Conservation (phyloP, 2,329 filamentous ascomycete species). For the Diplodia seriata region DNA sequence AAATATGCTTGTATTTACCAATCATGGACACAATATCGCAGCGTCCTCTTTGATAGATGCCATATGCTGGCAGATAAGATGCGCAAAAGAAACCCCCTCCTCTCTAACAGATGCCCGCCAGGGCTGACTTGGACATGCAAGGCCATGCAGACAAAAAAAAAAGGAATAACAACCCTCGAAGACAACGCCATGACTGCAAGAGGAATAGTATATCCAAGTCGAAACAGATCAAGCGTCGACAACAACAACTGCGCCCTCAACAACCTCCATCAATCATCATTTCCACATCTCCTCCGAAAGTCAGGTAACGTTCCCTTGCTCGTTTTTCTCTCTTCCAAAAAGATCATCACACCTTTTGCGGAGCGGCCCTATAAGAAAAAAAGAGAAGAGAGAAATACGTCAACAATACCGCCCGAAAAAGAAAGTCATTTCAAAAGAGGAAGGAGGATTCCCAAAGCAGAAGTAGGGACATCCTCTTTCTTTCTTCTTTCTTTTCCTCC, state of each 20-base stretch:
- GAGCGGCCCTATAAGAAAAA: conserved; percentile 11
- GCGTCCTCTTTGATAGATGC: not conserved
- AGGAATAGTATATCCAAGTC: too few species aligned
- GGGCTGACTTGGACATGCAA: not conserved
- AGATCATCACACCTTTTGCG: conserved; percentile 5
- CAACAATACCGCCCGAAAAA: conserved; percentile 18
- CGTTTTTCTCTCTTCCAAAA: not conserved
- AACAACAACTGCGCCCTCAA: too few species aligned
- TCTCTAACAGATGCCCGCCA: not conserved
- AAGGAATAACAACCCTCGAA: too few species aligned
- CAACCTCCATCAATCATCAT: too few species aligned
- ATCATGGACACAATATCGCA: not conserved
- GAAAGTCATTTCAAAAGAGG: not conserved
- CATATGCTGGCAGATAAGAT: not conserved
- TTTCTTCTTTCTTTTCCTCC: not conserved
- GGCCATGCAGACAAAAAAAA: not conserved
- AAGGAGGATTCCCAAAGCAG: too few species aligned
- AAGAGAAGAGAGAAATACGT: conserved; percentile 9
- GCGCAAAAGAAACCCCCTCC: not conserved
- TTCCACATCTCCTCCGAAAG: too few species aligned
- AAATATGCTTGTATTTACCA: not conserved
- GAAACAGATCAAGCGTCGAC: too few species aligned
- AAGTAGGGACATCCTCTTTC: not conserved
- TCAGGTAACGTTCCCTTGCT: too few species aligned
- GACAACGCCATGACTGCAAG: too few species aligned